A percentile compares a stretch with the other conserved stretches of the same genome.
Evolutionary conservation across 495 filamentous ascomycete genomes (phyloP).

Genomic region (Cairneyella variabilis): DNA sequence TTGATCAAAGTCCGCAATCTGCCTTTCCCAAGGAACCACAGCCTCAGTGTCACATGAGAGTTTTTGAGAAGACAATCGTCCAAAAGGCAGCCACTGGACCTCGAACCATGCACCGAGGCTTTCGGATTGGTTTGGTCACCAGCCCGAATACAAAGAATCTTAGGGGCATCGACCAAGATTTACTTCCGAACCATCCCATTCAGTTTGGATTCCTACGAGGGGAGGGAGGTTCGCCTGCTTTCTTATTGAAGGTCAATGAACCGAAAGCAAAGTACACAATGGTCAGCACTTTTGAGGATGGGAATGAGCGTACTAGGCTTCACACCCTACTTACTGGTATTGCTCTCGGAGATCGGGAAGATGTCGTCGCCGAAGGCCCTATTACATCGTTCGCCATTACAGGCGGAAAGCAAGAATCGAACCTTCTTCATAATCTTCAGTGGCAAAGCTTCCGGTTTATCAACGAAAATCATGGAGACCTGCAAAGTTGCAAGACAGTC

Average conservation of each 20-base stretch:
- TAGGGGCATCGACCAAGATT: constrained; percentile 63
- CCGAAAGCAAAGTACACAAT: constrained; percentile 62
- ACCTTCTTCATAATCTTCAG: constrained; percentile 20
- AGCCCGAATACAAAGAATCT: constrained; percentile 70
- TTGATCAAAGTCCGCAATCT: constrained; percentile 61
- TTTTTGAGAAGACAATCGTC: constrained; percentile 66
- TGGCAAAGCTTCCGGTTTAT: constrained; percentile 44
- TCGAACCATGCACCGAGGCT: constrained; percentile 68
- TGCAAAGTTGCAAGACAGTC: constrained; percentile 50
- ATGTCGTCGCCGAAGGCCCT: constrained; percentile 56
- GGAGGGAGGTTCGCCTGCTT: constrained; percentile 59
- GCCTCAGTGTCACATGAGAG: constrained; percentile 58
- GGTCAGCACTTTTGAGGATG: constrained; percentile 69
- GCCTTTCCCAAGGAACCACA: constrained; percentile 72
- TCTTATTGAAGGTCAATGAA: constrained; percentile 67
- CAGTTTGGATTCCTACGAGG: constrained; percentile 70
- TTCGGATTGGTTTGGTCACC: constrained; percentile 69
- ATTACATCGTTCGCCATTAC: constrained; percentile 58
- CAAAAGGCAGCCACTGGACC: constrained; percentile 63
- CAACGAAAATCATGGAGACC: constrained; percentile 28
- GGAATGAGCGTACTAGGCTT: constrained; percentile 59
- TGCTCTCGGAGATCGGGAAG: constrained; percentile 53
- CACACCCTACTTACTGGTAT: constrained; percentile 69
- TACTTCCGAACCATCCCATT: constrained; percentile 57
- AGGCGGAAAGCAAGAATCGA: background rate